phyloP scores from a whole-genome alignment of 2,329 filamentous ascomycete species.

The Phyllosticta citriasiana region DNA sequence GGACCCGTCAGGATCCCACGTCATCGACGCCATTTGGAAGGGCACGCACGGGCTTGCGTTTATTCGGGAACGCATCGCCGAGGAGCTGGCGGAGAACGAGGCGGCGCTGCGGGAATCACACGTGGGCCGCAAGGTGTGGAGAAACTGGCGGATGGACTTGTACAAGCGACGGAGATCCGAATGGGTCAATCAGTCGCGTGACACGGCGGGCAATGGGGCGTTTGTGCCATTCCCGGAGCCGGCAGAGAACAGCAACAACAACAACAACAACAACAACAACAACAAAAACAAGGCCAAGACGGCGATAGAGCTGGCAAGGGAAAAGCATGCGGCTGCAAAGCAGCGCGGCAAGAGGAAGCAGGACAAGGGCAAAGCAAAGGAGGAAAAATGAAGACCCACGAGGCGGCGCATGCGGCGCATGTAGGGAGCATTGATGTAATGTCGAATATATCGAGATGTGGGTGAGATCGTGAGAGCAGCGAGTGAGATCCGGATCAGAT shows the following conservation, averaged over 20 bases:
- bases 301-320: conserved; percentile 46
- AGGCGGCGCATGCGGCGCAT: conserved; percentile 2
- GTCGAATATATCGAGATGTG: background rate
- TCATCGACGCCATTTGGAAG: conserved; percentile 57
- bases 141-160: conserved; percentile 65
- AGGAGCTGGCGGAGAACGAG: conserved; percentile 52
- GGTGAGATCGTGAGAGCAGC: background rate
- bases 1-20: conserved; percentile 54
- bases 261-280: conserved; percentile 14
- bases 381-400: background rate
- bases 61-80: conserved; percentile 57
- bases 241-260: background rate
- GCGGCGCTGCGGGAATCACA: conserved; percentile 52
- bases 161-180: conserved; percentile 54
- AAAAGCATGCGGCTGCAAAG: conserved; percentile 43
- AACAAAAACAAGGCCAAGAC: conserved; percentile 13
- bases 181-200: conserved; percentile 53
- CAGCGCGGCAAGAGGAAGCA: conserved; percentile 20
- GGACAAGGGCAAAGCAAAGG: conserved; percentile 16
- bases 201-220: conserved; percentile 39
- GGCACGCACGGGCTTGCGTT: conserved; percentile 55
- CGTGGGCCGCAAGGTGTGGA: conserved; percentile 58
- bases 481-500: background rate
- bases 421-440: background rate
- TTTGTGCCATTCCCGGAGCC: conserved; percentile 40